phyloP scores from a whole-genome alignment of 345 rosid species.

The Eucalyptus microcorys region DNA sequence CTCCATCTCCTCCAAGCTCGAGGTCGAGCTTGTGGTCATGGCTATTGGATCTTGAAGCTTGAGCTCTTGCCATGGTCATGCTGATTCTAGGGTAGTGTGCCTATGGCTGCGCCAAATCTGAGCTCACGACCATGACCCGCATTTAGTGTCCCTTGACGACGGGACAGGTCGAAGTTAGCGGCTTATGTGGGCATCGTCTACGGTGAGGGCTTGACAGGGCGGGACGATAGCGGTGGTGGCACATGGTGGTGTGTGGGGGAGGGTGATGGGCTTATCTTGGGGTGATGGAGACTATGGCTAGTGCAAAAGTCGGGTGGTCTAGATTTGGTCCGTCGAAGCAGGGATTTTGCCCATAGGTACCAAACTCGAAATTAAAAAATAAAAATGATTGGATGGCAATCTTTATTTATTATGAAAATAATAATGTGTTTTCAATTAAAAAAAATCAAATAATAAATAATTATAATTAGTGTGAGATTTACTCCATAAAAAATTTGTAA shows the following conservation, averaged over 20 bases:
- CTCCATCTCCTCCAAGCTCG: background rate
- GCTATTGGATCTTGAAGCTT: background rate
- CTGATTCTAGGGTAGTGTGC: background rate
- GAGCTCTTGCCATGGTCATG: background rate
- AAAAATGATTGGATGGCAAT: rapidly evolving
- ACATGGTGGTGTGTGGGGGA: background rate
- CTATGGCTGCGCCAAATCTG: background rate
- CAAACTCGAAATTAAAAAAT: background rate
- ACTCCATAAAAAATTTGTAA: too few relatives aligned
- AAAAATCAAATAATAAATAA: too few relatives aligned
- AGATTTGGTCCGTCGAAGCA: background rate
- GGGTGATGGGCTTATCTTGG: background rate
- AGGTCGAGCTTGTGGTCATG: background rate
- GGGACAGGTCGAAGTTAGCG: background rate
- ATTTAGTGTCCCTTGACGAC: background rate
- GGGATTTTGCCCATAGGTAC: background rate
- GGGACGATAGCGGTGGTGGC: too few relatives aligned
- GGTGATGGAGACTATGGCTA: background rate
- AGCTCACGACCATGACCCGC: background rate
- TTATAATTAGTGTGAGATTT: too few relatives aligned
- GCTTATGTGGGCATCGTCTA: background rate
- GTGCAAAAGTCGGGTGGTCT: background rate
- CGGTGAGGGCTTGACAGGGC: background rate
- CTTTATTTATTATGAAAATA: too few relatives aligned
- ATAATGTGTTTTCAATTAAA: too few relatives aligned